Evolutionary conservation across 768 basidiomycete species (phyloP), one percentile per base, ranked within the genome.

Genomic region (Rhizopogon salebrosus): DNA sequence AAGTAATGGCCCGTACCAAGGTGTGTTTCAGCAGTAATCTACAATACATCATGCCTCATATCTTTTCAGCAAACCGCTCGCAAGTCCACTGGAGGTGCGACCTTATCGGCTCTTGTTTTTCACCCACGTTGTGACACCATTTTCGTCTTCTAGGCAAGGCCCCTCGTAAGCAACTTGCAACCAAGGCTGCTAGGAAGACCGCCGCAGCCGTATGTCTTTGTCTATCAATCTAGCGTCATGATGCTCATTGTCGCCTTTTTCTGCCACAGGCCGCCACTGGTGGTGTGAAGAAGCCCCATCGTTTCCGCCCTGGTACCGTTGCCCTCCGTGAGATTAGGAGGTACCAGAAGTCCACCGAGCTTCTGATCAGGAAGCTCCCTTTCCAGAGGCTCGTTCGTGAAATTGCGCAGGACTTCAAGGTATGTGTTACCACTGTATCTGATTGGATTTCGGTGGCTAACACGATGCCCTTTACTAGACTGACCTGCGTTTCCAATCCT

Each of bases 211-310:
- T 87, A 68, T 52, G 82, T 74, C 39, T 55, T 59, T 31, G 52
- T 50, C 38, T 41, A 16, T 26, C 27, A 23, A 23, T n/a, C 45
- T 6, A 10, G 5, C 1, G 22, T 27, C 35, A 54, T 1, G 56
- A 58, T 41, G n/a, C 39, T 24, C n/a, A 14, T 18, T 22, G 37
- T 43, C 29, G 62, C 50, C 51, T 41, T 39, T 41, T 22, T n/a
- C 1, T 56, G 3, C 14, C 2, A 37, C 51, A 84, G 82, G 80
- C 89, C 53, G 82, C 89, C 53, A 88, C 94, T 57, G 94, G 94
- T 75, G 94, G 94, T 84, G 94, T 97, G 65, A 98, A 98, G 95
- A 99, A 98, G 81, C 95, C 95, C 55, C 95, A 98, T 73, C 81
- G 95, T 70, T 98, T 95, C 87, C 83, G 89, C 67, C 89, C 89